Evolutionary conservation across 2,329 filamentous ascomycete genomes (phyloP).

Genomic region (Neofusicoccum sp.): DNA sequence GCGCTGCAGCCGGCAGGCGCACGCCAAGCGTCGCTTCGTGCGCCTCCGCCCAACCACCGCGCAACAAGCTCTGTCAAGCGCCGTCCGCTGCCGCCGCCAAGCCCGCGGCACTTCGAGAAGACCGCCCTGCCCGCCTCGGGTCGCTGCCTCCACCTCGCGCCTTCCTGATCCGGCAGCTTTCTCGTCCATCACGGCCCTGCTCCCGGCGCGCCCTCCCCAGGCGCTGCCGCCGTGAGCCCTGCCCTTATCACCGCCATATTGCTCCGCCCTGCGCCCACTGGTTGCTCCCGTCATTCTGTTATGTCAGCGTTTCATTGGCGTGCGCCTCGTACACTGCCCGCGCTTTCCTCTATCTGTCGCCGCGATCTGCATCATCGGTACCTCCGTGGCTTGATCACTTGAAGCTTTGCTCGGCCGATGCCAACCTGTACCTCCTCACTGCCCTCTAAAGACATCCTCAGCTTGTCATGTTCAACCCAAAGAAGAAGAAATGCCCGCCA

Average conservation of each 20-base stretch:
- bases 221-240: neutral
- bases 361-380: neutral
- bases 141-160: neutral
- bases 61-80: neutral
- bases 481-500: neutral
- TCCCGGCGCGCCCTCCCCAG: neutral
- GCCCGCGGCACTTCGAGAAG: neutral
- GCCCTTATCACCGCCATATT: neutral
- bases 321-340: neutral
- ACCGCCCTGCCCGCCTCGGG: neutral
- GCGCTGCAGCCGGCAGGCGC: too few relatives aligned
- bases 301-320: neutral
- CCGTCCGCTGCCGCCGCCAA: neutral
- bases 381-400: neutral
- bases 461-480: neutral
- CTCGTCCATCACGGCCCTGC: neutral
- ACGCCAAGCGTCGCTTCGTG: slow-evolving; percentile 11
- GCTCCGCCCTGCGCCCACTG: neutral
- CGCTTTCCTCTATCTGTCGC: neutral
- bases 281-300: neutral
- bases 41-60: neutral
- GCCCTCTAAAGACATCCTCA: neutral
- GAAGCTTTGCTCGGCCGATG: neutral
- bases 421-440: neutral
- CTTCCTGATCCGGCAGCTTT: neutral